A percentile compares a stretch with the other conserved stretches of the same genome.
Conservation (phyloP, 495 filamentous ascomycete genomes). For the Neurospora hispaniola region DNA sequence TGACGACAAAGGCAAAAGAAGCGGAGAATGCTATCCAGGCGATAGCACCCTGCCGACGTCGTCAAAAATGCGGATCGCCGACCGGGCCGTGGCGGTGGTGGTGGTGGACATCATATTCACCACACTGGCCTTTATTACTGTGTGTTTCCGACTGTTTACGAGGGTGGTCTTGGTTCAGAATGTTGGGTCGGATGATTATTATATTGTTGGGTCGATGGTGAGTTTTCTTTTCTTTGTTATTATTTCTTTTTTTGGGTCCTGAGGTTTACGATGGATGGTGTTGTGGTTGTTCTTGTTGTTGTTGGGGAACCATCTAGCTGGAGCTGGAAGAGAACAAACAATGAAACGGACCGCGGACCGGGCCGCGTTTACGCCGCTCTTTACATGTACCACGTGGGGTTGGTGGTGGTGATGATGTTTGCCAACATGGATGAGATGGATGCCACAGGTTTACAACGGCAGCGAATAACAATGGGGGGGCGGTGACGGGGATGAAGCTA, state of each 20-base stretch:
- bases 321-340: not conserved
- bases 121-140: constrained; percentile 12
- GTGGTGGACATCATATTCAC: constrained; percentile 13
- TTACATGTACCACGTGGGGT: not conserved
- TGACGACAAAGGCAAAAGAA: not conserved
- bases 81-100: constrained; percentile 10
- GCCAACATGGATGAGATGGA: not conserved
- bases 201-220: constrained; percentile 12
- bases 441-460: not conserved
- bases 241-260: not conserved
- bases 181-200: constrained; percentile 12
- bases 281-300: not conserved
- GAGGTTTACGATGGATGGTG: not conserved
- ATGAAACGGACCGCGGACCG: not conserved
- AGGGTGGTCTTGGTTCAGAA: constrained; percentile 12
- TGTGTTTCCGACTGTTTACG: constrained; percentile 10
- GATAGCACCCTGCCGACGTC: not conserved
- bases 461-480: not conserved
- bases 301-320: too few relatives aligned
- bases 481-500: not conserved
- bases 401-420: not conserved
- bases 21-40: not conserved
- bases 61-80: constrained; percentile 8
- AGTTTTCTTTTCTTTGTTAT: not conserved
- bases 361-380: not conserved